Percentiles rank a stretch among this genome's conserved stretches.
phyloP scores from a whole-genome alignment of 331 rosid genomes.

The Stylosanthes scabra region DNA sequence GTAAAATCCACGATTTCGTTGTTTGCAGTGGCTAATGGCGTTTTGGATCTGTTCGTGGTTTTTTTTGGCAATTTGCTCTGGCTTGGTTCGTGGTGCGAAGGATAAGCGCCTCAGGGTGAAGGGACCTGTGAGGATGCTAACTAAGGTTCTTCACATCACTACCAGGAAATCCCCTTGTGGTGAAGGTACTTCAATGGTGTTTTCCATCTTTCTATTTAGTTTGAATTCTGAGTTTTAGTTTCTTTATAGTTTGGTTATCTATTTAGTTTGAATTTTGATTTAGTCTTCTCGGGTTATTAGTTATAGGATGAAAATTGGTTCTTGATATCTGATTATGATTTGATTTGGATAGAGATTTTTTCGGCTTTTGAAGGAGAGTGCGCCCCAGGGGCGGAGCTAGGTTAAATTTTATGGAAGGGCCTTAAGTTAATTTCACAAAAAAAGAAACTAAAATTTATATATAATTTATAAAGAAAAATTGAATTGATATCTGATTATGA shows the following conservation, averaged over 20 bases:
- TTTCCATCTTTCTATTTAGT: not conserved
- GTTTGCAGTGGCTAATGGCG: not conserved
- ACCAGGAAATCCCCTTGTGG: slow-evolving; percentile 61
- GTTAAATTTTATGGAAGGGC: too few relatives aligned
- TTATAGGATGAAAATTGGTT: too few relatives aligned
- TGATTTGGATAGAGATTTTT: too few relatives aligned
- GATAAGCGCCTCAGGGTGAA: slow-evolving; percentile 60
- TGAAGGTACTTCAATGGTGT: slow-evolving; percentile 46
- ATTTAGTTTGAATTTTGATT: not conserved
- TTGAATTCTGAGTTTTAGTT: not conserved
- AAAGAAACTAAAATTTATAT: too few relatives aligned
- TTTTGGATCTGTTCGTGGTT: not conserved
- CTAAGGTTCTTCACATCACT: slow-evolving; percentile 56
- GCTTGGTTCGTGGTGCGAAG: slow-evolving; percentile 64
- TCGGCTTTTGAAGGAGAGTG: too few relatives aligned
- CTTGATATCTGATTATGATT: too few relatives aligned
- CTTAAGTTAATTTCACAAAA: too few relatives aligned
- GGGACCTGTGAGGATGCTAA: slow-evolving; percentile 83
- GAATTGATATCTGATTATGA: too few relatives aligned
- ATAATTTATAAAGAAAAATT: too few relatives aligned
- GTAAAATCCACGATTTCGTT: not conserved
- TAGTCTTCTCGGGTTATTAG: too few relatives aligned
- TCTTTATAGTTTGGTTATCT: not conserved
- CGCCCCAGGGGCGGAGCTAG: too few relatives aligned
- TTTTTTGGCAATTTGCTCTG: slow-evolving; percentile 48